phyloP scores from a whole-genome alignment of 495 filamentous ascomycete species.

The Aspergillus panamensis region DNA sequence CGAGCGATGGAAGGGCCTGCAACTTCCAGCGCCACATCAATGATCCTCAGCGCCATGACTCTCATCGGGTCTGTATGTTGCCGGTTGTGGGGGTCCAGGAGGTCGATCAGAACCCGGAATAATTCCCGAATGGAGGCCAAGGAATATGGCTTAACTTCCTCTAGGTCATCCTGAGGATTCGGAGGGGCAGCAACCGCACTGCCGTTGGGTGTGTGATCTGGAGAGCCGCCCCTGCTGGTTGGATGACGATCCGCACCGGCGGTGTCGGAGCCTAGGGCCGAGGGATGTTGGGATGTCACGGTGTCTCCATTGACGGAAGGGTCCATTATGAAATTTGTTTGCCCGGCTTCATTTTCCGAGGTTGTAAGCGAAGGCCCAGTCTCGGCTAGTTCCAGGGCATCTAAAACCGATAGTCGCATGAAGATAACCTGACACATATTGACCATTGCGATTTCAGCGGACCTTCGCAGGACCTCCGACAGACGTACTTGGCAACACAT shows the following conservation, averaged over 20 bases:
- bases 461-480: conserved; percentile 84
- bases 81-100: conserved; percentile 87
- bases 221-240: conserved; percentile 32
- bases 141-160: conserved; percentile 79
- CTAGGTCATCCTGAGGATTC: conserved; percentile 34
- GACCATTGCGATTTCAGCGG: conserved; percentile 95
- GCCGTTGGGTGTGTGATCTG: conserved; percentile 38
- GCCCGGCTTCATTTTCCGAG: conserved; percentile 48
- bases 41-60: conserved; percentile 94
- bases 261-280: conserved; percentile 44
- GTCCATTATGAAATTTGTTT: conserved; percentile 72
- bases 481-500: conserved; percentile 95
- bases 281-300: conserved; percentile 47
- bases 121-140: conserved; percentile 91
- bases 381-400: conserved; percentile 64
- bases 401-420: conserved; percentile 80
- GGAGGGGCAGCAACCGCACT: conserved; percentile 47
- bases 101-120: conserved; percentile 90
- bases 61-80: conserved; percentile 92
- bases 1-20: conserved; percentile 93
- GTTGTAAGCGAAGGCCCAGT: conserved; percentile 52
- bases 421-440: conserved; percentile 99
- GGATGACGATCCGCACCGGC: conserved; percentile 33
- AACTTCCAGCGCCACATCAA: conserved; percentile 95
- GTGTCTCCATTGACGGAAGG: conserved; percentile 74